Base-by-base conservation (phyloP, 164 flowering plant species). In the Euptelea pleiosperma region DNA sequence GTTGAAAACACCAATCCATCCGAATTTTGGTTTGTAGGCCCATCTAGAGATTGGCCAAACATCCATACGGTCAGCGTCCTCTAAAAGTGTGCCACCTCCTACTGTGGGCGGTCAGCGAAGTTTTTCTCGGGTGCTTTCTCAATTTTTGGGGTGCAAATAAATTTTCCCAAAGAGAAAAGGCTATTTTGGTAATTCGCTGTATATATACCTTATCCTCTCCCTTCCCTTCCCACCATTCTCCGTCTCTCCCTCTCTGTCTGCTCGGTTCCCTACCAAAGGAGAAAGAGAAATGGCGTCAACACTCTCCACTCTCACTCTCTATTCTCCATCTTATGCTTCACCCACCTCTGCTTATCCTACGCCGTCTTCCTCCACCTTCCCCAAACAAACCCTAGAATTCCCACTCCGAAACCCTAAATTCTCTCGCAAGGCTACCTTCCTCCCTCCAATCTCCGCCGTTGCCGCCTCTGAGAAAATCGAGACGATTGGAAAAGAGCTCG, bases 401-500 rank as follows among this genome's bases (percentile, higher is more conserved):
- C 76, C 60, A 5, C 25, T 42, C 53, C 34, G 40, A 54, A 56
- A 43, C 39, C 74, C 74, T 68, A 63, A 52, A 22, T 36, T 53
- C 68, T 37, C 64, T 68, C 74, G 66, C 70, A 73, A 76, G n/a
- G 31, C 71, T 63, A 55, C 74, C 25, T 56, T 43, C 50, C 65
- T 77, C 59, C 75, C 79, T 8, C 86, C 87, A 8, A 29, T 79
- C 57, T 44, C 80, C 53, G 83, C 92, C 69, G 74, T 72, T 26
- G 74, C 73, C 8, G 81, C 80, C 5, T 73, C 90, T 3, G 91
- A 84, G 39, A 88, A 86, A 35, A 67, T 91, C 52, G 80, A 70
- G 46, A 62, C 73, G 4, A 74, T 91, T 45, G 93, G 89, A 14
- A 48, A 61, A 6, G 77, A 78, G 24, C 75, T 89, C 69, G 70